A percentile compares a stretch with the other conserved stretches of the same genome.
Conservation (phyloP, 768 basidiomycete genomes). For the Auriscalpium microsporum region DNA sequence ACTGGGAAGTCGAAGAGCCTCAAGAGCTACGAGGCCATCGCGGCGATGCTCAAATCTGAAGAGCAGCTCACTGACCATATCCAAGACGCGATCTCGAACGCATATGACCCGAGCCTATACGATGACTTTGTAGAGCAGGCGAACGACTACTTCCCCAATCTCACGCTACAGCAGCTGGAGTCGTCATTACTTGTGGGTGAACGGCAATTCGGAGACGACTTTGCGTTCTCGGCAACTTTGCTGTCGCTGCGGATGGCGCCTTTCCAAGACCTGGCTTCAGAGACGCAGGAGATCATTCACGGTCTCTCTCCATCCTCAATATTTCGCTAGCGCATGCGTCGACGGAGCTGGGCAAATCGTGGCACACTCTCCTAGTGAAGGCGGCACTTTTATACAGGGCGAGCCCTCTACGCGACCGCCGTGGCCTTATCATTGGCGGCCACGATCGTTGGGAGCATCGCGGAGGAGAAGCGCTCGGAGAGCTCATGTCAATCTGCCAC, state of each 20-base stretch:
- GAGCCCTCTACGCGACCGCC: slow-evolving; percentile 47
- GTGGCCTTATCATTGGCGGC: slow-evolving; percentile 50
- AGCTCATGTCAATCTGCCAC: slow-evolving; percentile 81
- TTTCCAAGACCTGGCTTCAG: slow-evolving; percentile 37
- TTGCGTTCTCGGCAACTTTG: slow-evolving; percentile 57
- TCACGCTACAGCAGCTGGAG: slow-evolving; percentile 58
- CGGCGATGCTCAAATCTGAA: slow-evolving; percentile 46
- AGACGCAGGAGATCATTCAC: slow-evolving; percentile 43
- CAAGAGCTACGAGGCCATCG: slow-evolving; percentile 50
- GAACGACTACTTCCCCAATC: slow-evolving; percentile 42
- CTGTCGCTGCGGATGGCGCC: slow-evolving; percentile 55
- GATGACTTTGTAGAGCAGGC: slow-evolving; percentile 48
- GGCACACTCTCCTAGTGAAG: slow-evolving; percentile 64
- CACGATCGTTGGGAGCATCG: slow-evolving; percentile 57
- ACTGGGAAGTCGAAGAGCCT: slow-evolving; percentile 35
- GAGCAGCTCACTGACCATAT: slow-evolving; percentile 61
- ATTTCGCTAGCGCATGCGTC: slow-evolving; percentile 79
- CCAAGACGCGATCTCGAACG: slow-evolving; percentile 58
- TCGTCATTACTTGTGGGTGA: slow-evolving; percentile 52
- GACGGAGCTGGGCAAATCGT: slow-evolving; percentile 63
- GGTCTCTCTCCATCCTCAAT: slow-evolving; percentile 70
- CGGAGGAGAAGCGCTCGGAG: slow-evolving; percentile 59
- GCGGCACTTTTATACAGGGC: slow-evolving; percentile 52
- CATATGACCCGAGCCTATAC: slow-evolving; percentile 67
- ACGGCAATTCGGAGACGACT: slow-evolving; percentile 75